Evolutionary conservation across 208 protist species (phyloP), one percentile per base, ranked within the genome.

Genomic region (Borovskyia barvae): DNA sequence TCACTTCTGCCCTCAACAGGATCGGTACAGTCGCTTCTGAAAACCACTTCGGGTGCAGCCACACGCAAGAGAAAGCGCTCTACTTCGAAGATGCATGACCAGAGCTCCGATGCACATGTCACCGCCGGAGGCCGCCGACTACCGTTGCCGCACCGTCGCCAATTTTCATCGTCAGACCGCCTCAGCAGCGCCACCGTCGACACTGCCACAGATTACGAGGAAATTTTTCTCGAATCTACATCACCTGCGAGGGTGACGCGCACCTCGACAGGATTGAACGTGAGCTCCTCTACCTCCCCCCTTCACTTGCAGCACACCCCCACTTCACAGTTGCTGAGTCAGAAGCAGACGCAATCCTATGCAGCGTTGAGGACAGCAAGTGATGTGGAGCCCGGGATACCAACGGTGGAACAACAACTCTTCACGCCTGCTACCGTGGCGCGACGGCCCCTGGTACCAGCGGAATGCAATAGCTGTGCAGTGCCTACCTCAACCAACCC

Each of bases 381-480:
- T 5, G 26, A 9, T 22, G 65, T 3, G 2, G n/a, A n/a, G 14
- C 22, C 51, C 3, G 41, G 43, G 15, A 37, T 20, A 9, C 30
- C n/a, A 9, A 26, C 15, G 14, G 40, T 40, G 19, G 48, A 49
- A 32, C n/a, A 49, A 14, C 36, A 24, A 20, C 49, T 72, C 41
- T 63, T 72, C 43, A 65, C 65, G 4, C 65, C 56, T 12, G 56
- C 39, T 1, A 73, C 66, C 4, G 58, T 73, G 19, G 51, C 63
- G 15, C 63, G 63, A 6, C 63, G 63, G 12, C 63, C 43, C 33
- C n/a, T 32, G 37, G n/a, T n/a, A n/a, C n/a, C n/a, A n/a, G n/a
- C n/a, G n/a, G n/a, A n/a, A n/a, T n/a, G n/a, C n/a, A n/a, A n/a
- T n/a, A n/a, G n/a, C n/a, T n/a, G n/a, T n/a, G n/a, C n/a, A n/a